Evolutionary conservation across 495 filamentous ascomycete species (phyloP), one percentile per base, ranked within the genome.

Genomic region (Xylaria intraflava): DNA sequence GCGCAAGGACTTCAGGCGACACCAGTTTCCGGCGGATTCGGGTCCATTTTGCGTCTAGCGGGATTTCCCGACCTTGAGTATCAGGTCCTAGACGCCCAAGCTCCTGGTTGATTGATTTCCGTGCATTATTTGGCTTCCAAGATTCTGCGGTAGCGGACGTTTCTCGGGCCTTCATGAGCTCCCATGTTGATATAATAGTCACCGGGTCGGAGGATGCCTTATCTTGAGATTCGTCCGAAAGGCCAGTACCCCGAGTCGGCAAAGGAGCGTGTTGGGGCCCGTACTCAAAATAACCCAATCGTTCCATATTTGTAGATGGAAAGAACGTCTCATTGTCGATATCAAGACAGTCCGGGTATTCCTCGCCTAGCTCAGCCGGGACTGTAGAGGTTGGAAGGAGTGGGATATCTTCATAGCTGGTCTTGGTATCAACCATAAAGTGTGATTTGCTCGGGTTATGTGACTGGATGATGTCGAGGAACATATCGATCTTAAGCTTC

Each of bases 11-110:
- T 51, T 84, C 81, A 4, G 84, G 82, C 16, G 84, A 86, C 24
- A 89, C 81, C 0, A 86, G 68, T 3, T 71, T 64, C 29, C 85
- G 78, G 39, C 79, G 75, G 56, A 89, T 85, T 64, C 80, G 83
- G 16, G 85, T 89, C 85, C 85, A 89, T 23, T 79, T 81, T 0
- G 84, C 85, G 38, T 83, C 78, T 4, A 79, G 68, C 0, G 83
- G 82, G 29, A 89, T 87, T 30, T 80, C 81, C 30, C 78, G 73
- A 12, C 79, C 80, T 12, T 69, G 64, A 31, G 72, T 69, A 49
- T 83, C 81, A 1, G 78, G 78, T 1, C 68, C 75, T 0, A 80
- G 59, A 14, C 58, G 58, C 16, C 56, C 51, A 35, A 11, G 39
- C 11, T 58, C 53, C 31, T 49, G 51, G 57, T 46, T 59, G 46